Evolutionary conservation across 164 flowering plant genomes (phyloP).

Genomic region (Paratinospora sagittata): DNA sequence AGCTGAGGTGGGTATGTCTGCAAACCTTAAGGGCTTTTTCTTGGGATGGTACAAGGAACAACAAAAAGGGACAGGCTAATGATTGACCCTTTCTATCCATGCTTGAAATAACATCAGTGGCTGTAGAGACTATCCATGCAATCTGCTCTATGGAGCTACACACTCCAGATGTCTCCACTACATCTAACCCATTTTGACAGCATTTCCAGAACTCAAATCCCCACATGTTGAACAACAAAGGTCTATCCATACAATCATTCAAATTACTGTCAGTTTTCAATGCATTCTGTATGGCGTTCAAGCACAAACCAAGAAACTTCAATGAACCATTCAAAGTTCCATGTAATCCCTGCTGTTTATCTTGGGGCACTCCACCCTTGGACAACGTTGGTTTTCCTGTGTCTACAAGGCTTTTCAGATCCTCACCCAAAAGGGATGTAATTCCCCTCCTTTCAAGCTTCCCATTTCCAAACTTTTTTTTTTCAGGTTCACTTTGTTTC

Average conservation of each 20-base stretch:
- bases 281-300: slow-evolving; percentile 59
- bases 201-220: slow-evolving; percentile 77
- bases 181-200: slow-evolving; percentile 47
- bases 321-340: slow-evolving; percentile 42
- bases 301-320: slow-evolving; percentile 63
- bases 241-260: slow-evolving; percentile 24
- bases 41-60: slow-evolving; percentile 59
- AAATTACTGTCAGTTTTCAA: slow-evolving; percentile 29
- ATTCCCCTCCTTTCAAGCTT: slow-evolving; percentile 11
- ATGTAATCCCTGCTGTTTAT: slow-evolving; percentile 11
- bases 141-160: slow-evolving; percentile 54
- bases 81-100: slow-evolving; percentile 58
- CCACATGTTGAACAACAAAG: slow-evolving; percentile 56
- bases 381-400: slow-evolving; percentile 8
- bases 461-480: slow-evolving; percentile 4
- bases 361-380: slow-evolving; percentile 9
- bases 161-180: slow-evolving; percentile 54
- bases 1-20: neutral
- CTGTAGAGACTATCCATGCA: slow-evolving; percentile 75
- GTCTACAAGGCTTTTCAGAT: slow-evolving; percentile 9
- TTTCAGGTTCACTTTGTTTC: slow-evolving; percentile 10
- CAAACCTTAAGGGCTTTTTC: slow-evolving; percentile 59
- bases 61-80: slow-evolving; percentile 51
- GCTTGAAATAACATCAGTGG: slow-evolving; percentile 61
- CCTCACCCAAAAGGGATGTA: slow-evolving; percentile 1